Base-by-base conservation (phyloP, 2,329 filamentous ascomycete species). In the Madurella mycetomatis region DNA sequence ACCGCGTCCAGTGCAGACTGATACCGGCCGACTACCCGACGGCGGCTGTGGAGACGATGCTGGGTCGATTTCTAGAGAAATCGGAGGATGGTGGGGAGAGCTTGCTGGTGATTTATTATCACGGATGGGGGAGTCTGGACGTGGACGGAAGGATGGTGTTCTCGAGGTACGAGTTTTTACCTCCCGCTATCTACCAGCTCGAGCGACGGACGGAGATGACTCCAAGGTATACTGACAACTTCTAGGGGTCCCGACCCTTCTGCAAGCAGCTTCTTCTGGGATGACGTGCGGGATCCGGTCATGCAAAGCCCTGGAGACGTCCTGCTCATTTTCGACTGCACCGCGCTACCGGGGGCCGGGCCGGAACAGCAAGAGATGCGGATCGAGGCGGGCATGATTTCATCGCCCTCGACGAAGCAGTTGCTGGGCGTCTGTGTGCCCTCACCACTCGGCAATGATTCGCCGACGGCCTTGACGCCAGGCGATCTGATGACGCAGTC, bases 241-340 rank as follows among this genome's bases (percentile, higher is more conserved):
- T n/a, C 41, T 17, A 42, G n/a, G 18, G 41, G 7, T n/a, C 41
- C 41, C 41, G 16, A 42, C 34, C 34, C 34, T 37, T 37, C 34
- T 3, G 9, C 34, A 37, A 15, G 34, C 34, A 19, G 40, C 12
- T 62, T 62, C 53, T 61, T 58, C 49, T 64, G 60, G 62, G 56
- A 62, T 30, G 62, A 64, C 50, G 52, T 64, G 32, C 49, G 60
- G 16, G 59, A 60, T 13, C 57, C 62, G 8, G 45, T 64, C 12
- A 60, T 62, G 57, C 55, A 54, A 15, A 44, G 41, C 3, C 51
- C 49, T 1, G 53, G 51, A 5, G 60, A 64, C 37, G 57, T 62
- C 3, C 41, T 64, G 9, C 48, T 62, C 19, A 48, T 64, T 1
- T 54, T 64, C 39, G 62, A 62, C 51, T 64, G 60, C 43, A 55